Percentiles rank a stretch among this genome's conserved stretches.
Conservation (phyloP, 2,329 filamentous ascomycete species). For the Penicillium polonicum region DNA sequence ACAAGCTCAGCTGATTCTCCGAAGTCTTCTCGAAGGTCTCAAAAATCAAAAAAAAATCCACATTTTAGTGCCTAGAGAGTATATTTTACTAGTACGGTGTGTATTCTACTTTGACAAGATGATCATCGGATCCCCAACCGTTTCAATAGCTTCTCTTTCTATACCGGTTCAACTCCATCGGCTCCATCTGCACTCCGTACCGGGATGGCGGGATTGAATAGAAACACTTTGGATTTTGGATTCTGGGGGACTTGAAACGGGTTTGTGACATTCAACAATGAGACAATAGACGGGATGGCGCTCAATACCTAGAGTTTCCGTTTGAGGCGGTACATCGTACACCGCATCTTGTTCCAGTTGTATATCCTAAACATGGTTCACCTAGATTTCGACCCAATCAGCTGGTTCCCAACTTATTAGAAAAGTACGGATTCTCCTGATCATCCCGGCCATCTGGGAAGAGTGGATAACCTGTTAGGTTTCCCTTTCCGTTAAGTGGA, state of each 20-base stretch:
- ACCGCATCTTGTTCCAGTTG: conserved; percentile 1
- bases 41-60: conserved; percentile 5
- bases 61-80: neutral
- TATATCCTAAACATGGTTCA: neutral
- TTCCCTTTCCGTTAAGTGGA: conserved; percentile 3
- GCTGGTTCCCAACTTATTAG: conserved; percentile 3
- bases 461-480: conserved; percentile 5
- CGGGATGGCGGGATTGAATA: neutral
- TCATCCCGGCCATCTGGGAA: conserved; percentile 6
- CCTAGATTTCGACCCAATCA: conserved; percentile 2
- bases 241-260: neutral
- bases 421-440: conserved; percentile 4
- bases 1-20: conserved; percentile 25
- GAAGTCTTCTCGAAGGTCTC: conserved; percentile 22
- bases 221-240: conserved; percentile 2
- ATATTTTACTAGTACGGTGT: conserved; percentile 6
- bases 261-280: neutral
- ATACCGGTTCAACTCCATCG: neutral
- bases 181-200: neutral
- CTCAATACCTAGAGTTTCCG: neutral
- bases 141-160: conserved; percentile 7
- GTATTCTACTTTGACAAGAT: conserved; percentile 13
- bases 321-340: neutral
- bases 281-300: conserved; percentile 1
- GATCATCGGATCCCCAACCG: conserved; percentile 14